Evolutionary conservation across 441 rosid genomes (phyloP), one percentile per base, ranked within the genome.

Genomic region (Theobroma grandiflorum): DNA sequence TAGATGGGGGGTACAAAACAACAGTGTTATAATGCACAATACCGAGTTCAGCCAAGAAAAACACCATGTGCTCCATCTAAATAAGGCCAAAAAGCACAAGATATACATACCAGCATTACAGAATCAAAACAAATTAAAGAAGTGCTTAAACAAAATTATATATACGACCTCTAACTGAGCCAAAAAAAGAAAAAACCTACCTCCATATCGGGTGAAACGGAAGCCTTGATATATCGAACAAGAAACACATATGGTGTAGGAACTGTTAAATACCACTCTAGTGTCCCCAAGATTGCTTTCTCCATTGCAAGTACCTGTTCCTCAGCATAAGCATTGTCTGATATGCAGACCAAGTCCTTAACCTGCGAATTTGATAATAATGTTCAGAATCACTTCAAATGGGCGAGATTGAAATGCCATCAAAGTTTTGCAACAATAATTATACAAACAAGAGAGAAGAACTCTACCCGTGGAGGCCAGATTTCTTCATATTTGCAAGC

Each of bases 401-500:
- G 18, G 20, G 3, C 0, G 63, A n/a, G 33, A 35, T 6, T 4
- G 18, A 4, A 22, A 18, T 26, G 9, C 31, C 57, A 52, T 52
- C n/a, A 52, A 52, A 52, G 57, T 52, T 72, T 5, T 86, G 81
- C 16, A 15, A 52, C 57, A 52, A 11, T 45, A 6, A 6, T 45
- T 45, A 26, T 6, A 45, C 18, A 40, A 66, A 82, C 47, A 26
- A 62, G 16, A 52, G 55, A 68, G 2, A 53, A 35, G 40, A 68
- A 3, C 7, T 89, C 87, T 70, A 84, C 89, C 90, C 82, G 84
- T 10, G 91, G 94, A 4, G 93, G 87, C 92, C 90, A 91, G 37
- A 88, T 85, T 65, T 89, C 94, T 86, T 91, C 91, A 58, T 89
- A 89, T 62, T 89, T 91, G 67, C 90, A 89, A 75, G 93, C 93